Evolutionary conservation across 352 stramenopile species (phyloP).

Genomic region (Thalassiosira hispida): DNA sequence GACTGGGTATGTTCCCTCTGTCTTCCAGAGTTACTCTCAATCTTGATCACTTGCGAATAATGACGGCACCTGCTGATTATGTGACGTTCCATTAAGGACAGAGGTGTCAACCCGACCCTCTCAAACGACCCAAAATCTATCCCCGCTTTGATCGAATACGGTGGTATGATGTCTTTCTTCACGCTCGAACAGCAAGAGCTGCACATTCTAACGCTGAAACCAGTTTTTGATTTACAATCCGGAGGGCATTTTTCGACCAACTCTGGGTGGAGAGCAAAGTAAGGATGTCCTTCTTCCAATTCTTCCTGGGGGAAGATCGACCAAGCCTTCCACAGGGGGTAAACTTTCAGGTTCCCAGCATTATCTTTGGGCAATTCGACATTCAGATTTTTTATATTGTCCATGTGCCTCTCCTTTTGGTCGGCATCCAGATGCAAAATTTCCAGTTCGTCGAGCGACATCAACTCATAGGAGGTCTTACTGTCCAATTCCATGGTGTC

Average conservation of each 20-base stretch:
- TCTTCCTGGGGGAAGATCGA: conserved; percentile 8
- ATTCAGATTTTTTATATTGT: neutral
- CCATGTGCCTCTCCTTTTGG: neutral
- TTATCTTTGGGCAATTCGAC: neutral
- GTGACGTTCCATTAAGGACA: neutral
- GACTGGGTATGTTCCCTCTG: conserved; percentile 3
- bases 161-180: neutral
- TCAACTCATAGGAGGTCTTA: neutral
- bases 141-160: conserved; percentile 13
- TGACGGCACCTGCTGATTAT: neutral
- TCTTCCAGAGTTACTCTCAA: conserved; percentile 1
- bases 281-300: conserved; percentile 1
- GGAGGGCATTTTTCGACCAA: conserved; percentile 22
- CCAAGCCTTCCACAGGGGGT: conserved; percentile 20
- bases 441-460: neutral
- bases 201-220: neutral
- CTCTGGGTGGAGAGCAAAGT: conserved; percentile 20
- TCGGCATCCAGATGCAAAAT: conserved; percentile 9
- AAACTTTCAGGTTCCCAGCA: neutral
- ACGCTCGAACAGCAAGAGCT: neutral
- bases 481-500: neutral
- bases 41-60: neutral
- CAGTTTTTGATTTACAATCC: neutral
- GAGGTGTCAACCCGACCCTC: neutral
- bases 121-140: conserved; percentile 5